phyloP scores from a whole-genome alignment of 129 eudicot genomes.

The Arctium lappa region DNA sequence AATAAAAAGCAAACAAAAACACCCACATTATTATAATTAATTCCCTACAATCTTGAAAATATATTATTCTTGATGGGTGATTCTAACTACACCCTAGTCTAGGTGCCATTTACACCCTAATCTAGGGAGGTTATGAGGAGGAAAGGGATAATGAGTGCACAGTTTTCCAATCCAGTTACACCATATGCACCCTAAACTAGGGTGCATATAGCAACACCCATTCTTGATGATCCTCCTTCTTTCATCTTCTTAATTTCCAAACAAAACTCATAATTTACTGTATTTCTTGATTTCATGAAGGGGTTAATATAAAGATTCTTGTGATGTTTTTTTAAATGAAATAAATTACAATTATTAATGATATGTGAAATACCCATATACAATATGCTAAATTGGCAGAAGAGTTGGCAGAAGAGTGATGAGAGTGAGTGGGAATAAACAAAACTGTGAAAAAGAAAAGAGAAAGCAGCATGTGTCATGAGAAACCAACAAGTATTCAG shows the following conservation, averaged over 20 bases:
- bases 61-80: no score
- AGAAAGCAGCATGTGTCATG: constrained; percentile 18
- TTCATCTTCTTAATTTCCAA: background rate
- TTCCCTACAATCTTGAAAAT: background rate
- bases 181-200: no score
- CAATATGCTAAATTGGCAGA: background rate
- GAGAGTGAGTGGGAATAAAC: constrained; percentile 10
- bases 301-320: background rate
- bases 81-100: no score
- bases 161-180: no score
- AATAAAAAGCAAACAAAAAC: background rate
- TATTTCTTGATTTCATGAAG: no score
- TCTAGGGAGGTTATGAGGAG: no score
- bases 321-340: background rate
- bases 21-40: constrained; percentile 11
- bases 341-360: background rate
- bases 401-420: background rate
- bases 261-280: background rate
- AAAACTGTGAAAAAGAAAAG: background rate
- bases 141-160: no score
- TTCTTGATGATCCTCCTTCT: background rate
- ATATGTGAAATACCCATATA: background rate
- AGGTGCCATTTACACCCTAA: no score
- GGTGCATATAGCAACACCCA: no score
- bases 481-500: constrained; percentile 20